Evolutionary conservation across 1,139 yeast species (phyloP), one percentile per base, ranked within the genome.

Genomic region (Blastobotrys serpentis): DNA sequence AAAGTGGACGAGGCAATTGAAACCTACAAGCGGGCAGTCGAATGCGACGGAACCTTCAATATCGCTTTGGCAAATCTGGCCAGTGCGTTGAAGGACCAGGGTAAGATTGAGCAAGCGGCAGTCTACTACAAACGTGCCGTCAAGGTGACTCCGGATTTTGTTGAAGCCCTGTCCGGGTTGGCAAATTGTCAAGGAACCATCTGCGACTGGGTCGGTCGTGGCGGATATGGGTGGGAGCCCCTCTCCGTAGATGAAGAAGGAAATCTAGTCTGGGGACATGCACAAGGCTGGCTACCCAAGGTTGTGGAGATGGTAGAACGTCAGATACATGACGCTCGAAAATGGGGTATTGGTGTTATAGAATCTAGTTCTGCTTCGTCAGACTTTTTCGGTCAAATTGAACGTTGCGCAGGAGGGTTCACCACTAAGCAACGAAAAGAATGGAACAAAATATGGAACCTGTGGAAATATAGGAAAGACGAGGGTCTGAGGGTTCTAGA

Each of bases 1-100:
- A 49, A 59, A 2, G 49, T 57, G 7, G 46, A 52, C n/a, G 63
- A 61, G 33, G 69, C 70, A 2, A 58, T 66, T n/a, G 42, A 56
- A 11, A 59, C 64, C 61, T 66, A 66, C 48, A 58, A 57, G 39
- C 56, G 55, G 30, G 69, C 70, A 1, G 66, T 65, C 14, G 54
- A 59, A 16, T 61, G 60, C 39, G 67, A 66, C 43, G 61, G 68
- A 1, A 56, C 52, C 33, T 66, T 66, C 38, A 62, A 60, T 40
- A 64, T 64, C 42, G 70, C 70, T 2, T 53, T 66, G 23, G 64
- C 68, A 10, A 66, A 66, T 42, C 55, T 66, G 10, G 70, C 69
- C 5, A 57, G 63, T 5, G 64, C 68, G 4, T 54, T 65, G 30
- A 62, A 64, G 40, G 70, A 66, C 46, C 63, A 59, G 36, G 69